Conservation (phyloP, 2,329 filamentous ascomycete genomes). For the Camillea tinctor region DNA sequence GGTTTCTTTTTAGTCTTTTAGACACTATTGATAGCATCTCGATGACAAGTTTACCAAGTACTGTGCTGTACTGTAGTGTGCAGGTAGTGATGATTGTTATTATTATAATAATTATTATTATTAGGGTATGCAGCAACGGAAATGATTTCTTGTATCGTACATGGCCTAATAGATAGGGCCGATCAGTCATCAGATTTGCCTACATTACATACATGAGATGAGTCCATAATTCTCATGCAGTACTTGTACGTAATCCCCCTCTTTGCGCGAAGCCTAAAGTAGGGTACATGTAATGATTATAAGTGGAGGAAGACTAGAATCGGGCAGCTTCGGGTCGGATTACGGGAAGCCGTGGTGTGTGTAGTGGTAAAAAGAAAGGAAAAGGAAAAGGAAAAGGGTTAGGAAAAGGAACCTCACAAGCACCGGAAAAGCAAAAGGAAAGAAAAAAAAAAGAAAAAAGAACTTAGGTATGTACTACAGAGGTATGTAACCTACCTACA, state of each 20-base stretch:
- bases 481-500: background rate
- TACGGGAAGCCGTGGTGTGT: background rate
- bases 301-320: background rate
- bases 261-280: background rate
- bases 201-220: background rate
- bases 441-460: background rate
- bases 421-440: background rate
- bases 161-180: conserved; percentile 23
- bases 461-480: background rate
- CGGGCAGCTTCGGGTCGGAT: background rate
- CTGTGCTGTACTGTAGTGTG: no score
- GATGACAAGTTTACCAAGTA: conserved; percentile 5
- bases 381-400: background rate
- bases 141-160: conserved; percentile 21
- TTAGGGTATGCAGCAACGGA: conserved; percentile 15
- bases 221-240: background rate
- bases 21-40: conserved; percentile 11
- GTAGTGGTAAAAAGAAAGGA: background rate
- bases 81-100: no score
- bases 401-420: background rate
- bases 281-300: background rate
- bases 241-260: background rate
- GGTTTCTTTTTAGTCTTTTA: background rate
- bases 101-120: conserved; percentile 3
- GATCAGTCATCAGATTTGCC: conserved; percentile 10